Evolutionary conservation across 495 filamentous ascomycete species (phyloP), one percentile per base, ranked within the genome.

Genomic region (Daldinia bambusicola): DNA sequence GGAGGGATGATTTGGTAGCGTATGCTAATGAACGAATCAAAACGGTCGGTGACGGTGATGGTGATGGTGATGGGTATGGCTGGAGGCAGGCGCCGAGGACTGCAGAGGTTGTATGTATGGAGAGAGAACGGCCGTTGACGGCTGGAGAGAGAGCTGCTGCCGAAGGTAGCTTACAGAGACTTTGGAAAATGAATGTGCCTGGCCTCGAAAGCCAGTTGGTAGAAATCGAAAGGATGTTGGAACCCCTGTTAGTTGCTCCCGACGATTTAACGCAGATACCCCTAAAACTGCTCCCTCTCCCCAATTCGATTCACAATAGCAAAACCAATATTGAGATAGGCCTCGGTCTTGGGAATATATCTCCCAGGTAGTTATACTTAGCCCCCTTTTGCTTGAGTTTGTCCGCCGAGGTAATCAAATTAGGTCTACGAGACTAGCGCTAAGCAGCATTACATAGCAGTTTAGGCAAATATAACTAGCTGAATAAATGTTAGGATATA

Each of bases 191-290:
- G 57, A 36, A 62, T 20, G 63, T 77, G 30, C 50, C 61, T 0
- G 70, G 74, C 41, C 72, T 80, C 9, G 71, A 78, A 20, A 45
- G 0, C 26, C 60, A 78, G 63, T 3, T 80, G 10, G 48, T 51
- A 31, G 76, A 76, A 16, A 77, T 81, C 16, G 71, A 77, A 63
- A 59, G n/a, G 43, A 30, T 76, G 14, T 20, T 81, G 30, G 61
- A 61, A 9, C 63, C 34, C 2, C 59, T 79, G 5, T 55, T 66
- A 16, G 45, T n/a, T n/a, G 80, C 79, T 51, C 32, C 48, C 12
- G 50, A 61, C 12, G 38, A 37, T 20, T 31, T 30, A 12, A 31
- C 2, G 10, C 55, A 63, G 55, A 8, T 53, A 37, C 52, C 63
- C 36, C 31, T 67, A 41, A 67, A 37, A 45, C 60, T 55, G 16